These are phyloP conservation scores for Podospora comata DNA, from an alignment of 495 filamentous ascomycete species.

Conservation along the genomic window DNA sequence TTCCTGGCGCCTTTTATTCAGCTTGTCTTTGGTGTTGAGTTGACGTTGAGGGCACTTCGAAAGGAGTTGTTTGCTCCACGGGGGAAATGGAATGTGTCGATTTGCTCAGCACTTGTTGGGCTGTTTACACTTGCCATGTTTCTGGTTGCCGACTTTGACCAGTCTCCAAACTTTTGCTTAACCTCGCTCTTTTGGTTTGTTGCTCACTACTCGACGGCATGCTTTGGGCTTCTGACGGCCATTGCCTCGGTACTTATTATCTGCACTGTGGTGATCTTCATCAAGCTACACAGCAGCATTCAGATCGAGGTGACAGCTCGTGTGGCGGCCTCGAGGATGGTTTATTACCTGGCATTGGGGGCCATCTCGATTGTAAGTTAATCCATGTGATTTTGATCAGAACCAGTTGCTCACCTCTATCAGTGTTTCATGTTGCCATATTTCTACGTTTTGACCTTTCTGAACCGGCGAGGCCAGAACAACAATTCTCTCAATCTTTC, in stretches of 20 bases:
- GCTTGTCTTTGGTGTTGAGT: constrained; percentile 44
- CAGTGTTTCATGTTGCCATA: constrained; percentile 45
- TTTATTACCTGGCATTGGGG: constrained; percentile 45
- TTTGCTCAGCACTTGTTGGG: constrained; percentile 41
- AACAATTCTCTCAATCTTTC: constrained; percentile 36
- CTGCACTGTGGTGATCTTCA: constrained; percentile 36
- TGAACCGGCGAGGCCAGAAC: constrained; percentile 23
- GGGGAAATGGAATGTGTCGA: constrained; percentile 42
- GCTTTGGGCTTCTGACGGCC: constrained; percentile 38
- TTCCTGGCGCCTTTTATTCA: constrained; percentile 50
- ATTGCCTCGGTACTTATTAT: constrained; percentile 34
- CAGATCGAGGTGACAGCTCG: constrained; percentile 42
- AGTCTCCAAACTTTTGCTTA: constrained; percentile 41
- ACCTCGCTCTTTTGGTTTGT: constrained; percentile 52
- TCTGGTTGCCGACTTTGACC: constrained; percentile 43
- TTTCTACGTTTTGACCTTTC: constrained; percentile 40
- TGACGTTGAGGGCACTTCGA: constrained; percentile 40
- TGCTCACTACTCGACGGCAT: constrained; percentile 41
- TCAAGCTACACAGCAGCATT: constrained; percentile 38
- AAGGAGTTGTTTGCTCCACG: constrained; percentile 40
- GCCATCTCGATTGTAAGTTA: constrained; percentile 42
- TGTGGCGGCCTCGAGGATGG: constrained; percentile 45
- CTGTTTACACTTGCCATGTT: constrained; percentile 40
- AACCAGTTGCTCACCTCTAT: constrained; percentile 17
- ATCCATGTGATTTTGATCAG: not conserved